Evolutionary conservation across 139 green algal species (phyloP).

Genomic region (Coccomyxa sp.): DNA sequence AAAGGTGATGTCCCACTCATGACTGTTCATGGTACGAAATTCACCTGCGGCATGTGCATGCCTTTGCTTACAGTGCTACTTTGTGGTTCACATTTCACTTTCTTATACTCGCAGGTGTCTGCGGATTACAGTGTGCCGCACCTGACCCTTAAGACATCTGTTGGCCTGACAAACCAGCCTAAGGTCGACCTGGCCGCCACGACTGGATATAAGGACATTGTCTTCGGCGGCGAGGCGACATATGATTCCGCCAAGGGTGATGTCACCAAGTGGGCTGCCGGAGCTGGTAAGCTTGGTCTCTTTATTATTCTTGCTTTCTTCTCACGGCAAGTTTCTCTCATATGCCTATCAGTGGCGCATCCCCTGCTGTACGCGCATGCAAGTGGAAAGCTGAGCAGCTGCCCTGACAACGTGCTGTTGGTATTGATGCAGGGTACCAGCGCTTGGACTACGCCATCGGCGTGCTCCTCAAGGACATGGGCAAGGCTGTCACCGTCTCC

Average conservation of each 20-base stretch:
- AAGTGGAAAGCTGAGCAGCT: too few species aligned
- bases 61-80: background rate
- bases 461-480: constrained; percentile 24
- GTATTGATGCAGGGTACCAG: constrained; percentile 32
- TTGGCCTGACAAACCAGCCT: constrained; percentile 33
- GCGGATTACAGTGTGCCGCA: constrained; percentile 45
- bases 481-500: constrained; percentile 23
- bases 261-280: constrained; percentile 24
- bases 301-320: background rate
- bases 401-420: too few species aligned
- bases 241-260: constrained; percentile 42
- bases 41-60: background rate
- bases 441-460: constrained; percentile 40
- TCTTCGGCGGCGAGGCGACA: constrained; percentile 28
- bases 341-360: background rate
- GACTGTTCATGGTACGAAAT: background rate
- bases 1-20: constrained; percentile 20
- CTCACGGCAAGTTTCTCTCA: background rate
- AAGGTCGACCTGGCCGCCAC: constrained; percentile 38
- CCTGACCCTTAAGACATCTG: constrained; percentile 29
- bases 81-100: background rate
- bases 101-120: constrained; percentile 17
- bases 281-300: background rate
- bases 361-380: too few species aligned
- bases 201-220: constrained; percentile 25